These are phyloP conservation scores for Boletus subcaerulescens DNA, from an alignment of 768 basidiomycete species.

Conservation along the genomic window DNA sequence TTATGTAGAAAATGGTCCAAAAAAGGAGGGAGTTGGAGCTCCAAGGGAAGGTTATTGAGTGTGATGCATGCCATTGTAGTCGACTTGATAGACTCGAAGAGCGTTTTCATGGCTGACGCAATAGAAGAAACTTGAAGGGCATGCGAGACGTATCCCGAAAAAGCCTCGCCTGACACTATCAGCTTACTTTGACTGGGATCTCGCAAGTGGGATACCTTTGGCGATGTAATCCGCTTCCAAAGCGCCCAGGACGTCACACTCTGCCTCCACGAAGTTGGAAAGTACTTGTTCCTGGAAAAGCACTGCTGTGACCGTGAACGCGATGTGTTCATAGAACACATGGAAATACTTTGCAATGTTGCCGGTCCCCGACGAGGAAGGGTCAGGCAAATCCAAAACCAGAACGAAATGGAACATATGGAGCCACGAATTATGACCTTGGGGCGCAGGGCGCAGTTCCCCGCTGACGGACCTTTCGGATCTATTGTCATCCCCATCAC, in stretches of 20 bases:
- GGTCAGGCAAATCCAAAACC: slow-evolving; percentile 87
- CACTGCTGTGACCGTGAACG: slow-evolving; percentile 88
- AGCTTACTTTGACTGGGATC: slow-evolving; percentile 2
- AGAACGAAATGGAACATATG: slow-evolving; percentile 84
- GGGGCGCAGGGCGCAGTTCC: slow-evolving; percentile 25
- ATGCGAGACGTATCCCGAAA: slow-evolving; percentile 50
- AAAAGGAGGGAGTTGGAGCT: slow-evolving; percentile 83
- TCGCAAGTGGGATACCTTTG: slow-evolving; percentile 54
- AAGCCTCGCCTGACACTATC: slow-evolving; percentile 51
- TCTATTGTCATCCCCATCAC: slow-evolving; percentile 35
- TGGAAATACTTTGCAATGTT: slow-evolving; percentile 80
- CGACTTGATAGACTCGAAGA: slow-evolving; percentile 77
- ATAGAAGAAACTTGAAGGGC: slow-evolving; percentile 68
- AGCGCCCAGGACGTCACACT: slow-evolving; percentile 68
- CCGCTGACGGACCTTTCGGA: slow-evolving; percentile 35
- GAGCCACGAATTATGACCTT: slow-evolving; percentile 48
- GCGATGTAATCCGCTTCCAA: slow-evolving; percentile 69
- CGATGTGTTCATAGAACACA: slow-evolving; percentile 84
- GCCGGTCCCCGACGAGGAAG: slow-evolving; percentile 77
- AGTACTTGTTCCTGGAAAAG: slow-evolving; percentile 88
- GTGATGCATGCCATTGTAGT: slow-evolving; percentile 75
- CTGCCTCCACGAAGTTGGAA: slow-evolving; percentile 79
- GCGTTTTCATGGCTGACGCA: slow-evolving; percentile 71
- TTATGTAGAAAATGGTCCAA: slow-evolving; percentile 69
- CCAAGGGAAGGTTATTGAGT: slow-evolving; percentile 75